A percentile compares a stretch with the other conserved stretches of the same genome.
These are phyloP conservation scores for Alternaria alternata DNA, from an alignment of 2,329 filamentous ascomycete species.

Conservation along the genomic window DNA sequence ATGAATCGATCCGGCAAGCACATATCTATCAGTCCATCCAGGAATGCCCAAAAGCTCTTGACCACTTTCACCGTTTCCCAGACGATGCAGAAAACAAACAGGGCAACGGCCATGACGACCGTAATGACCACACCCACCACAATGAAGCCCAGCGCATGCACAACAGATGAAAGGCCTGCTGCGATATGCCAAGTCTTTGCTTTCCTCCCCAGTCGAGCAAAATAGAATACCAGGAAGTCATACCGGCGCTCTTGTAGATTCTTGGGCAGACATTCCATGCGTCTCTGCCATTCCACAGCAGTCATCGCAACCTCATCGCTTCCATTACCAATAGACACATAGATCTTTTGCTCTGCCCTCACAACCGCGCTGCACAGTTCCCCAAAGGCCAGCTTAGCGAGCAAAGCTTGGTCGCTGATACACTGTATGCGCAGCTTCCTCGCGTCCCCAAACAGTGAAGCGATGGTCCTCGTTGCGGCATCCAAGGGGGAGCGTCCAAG, in stretches of 20 bases:
- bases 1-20: not conserved
- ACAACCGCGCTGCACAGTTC: constrained; percentile 5
- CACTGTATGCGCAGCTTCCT: not conserved
- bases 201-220: constrained; percentile 2
- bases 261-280: not conserved
- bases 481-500: constrained; percentile 2
- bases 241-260: not conserved
- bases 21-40: not conserved
- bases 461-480: not conserved
- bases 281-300: not conserved
- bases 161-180: not conserved
- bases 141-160: constrained; percentile 7
- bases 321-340: constrained; percentile 1
- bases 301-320: not conserved
- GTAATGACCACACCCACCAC: not conserved
- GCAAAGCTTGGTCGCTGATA: constrained; percentile 2
- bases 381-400: constrained; percentile 3
- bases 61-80: not conserved
- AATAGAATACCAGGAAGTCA: constrained; percentile 9
- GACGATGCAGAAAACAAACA: not conserved
- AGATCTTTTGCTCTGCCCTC: constrained; percentile 9
- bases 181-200: not conserved
- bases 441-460: constrained; percentile 3
- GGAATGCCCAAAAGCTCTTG: not conserved
- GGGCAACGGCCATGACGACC: not conserved